Evolutionary conservation across 108 stramenopile genomes (phyloP), one percentile per base, ranked within the genome.

Genomic region (Craspedostauros australis): DNA sequence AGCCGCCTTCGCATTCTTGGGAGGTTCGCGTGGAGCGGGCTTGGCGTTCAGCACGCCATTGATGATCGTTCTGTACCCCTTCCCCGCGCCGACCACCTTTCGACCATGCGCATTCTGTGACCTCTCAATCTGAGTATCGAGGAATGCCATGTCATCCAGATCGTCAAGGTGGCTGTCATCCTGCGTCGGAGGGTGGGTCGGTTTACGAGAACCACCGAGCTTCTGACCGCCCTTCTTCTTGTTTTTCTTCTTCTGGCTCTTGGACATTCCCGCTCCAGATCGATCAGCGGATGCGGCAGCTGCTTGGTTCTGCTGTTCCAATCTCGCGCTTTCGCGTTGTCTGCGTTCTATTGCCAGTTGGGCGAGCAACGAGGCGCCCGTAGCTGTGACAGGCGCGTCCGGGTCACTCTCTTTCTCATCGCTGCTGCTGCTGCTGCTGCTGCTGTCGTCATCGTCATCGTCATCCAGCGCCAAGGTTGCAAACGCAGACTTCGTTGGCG

Each of bases 111-210:
- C 76, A 34, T 56, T 80, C 56, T 91, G 86, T 47, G 84, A 70
- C 46, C 72, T 73, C 7, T 79, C 72, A 43, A 91, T 87, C 57
- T 87, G 83, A 15, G 76, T 67, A 67, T 91, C 79, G 21, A 91
- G 64, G 55, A 91, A 91, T 5, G 83, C 90, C 81, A 91, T 85
- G 57, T 91, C 90, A 45, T 87, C 85, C 18, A 85, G 63, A 47
- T 73, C 76, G 37, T 86, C 80, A 14, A 55, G 5, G 14, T 54
- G 44, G 14, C 54, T 66, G 27, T 36, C 59, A 28, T 60, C 34
- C 22, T 36, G 5, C 32, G 56, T 60, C 36, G 41, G 46, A 28
- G 47, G 43, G 3, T 33, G 12, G 32, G 29, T 38, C 12, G 28
- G 46, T 48, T 49, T 44, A 39, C 39, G 51, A 11, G 54, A 31